A percentile compares a stretch with the other conserved stretches of the same genome.
These are phyloP conservation scores for Cymbopogon flexuosus DNA, from an alignment of 202 grass and related monocot genomes.

Conservation along the genomic window DNA sequence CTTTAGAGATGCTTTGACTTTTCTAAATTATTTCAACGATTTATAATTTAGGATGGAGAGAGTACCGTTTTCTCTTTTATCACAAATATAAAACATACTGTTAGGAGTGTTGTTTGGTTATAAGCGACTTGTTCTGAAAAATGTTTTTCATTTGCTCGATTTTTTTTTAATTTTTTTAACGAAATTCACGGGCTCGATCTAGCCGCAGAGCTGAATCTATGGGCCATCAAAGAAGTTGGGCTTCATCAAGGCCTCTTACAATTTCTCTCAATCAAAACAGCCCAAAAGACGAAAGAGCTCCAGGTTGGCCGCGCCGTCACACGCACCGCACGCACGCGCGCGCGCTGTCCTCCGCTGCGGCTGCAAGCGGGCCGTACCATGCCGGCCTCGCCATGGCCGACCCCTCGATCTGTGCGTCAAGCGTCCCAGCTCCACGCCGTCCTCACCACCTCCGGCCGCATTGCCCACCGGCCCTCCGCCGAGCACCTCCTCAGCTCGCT, in stretches of 20 bases:
- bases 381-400: constrained; percentile 40
- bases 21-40: too few species aligned
- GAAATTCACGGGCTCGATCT: too few species aligned
- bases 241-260: neutral
- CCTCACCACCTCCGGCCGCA: constrained; percentile 22
- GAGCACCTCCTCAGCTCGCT: constrained; percentile 38
- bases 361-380: constrained; percentile 22
- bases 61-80: too few species aligned
- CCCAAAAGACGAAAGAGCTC: neutral
- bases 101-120: too few species aligned
- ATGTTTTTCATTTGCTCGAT: too few species aligned
- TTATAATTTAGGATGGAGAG: too few species aligned
- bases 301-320: neutral
- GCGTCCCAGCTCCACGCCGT: constrained; percentile 36
- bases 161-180: too few species aligned
- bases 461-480: neutral
- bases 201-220: too few species aligned
- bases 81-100: too few species aligned
- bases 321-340: neutral
- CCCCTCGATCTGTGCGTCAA: constrained; percentile 41
- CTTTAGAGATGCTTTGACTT: too few species aligned
- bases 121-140: too few species aligned
- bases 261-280: neutral
- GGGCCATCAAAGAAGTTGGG: neutral
- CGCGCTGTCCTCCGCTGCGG: neutral